phyloP scores from a whole-genome alignment of 805 yeast genomes.

The Candida silvatica region DNA sequence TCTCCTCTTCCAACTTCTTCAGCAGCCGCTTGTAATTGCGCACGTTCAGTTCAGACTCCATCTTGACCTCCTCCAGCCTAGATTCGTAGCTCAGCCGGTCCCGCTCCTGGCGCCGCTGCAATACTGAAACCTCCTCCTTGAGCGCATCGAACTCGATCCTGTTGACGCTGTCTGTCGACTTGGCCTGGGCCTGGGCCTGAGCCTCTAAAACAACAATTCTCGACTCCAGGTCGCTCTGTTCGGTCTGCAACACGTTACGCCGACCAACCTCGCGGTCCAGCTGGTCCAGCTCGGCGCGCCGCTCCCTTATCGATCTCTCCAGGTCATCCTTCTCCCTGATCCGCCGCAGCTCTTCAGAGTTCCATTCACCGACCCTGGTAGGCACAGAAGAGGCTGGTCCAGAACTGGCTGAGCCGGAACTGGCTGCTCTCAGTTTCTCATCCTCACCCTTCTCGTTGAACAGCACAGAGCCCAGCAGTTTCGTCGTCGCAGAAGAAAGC shows the following conservation, averaged over 20 bases:
- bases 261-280: constrained; percentile 7
- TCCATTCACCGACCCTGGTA: constrained; percentile 4
- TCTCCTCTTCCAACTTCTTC: constrained; percentile 17
- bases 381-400: too few relatives aligned
- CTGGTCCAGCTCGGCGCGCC: constrained; percentile 5
- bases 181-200: constrained; percentile 8
- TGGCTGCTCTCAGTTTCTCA: background rate
- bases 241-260: too few relatives aligned
- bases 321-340: constrained; percentile 3
- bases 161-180: constrained; percentile 9
- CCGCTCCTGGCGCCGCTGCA: constrained; percentile 28
- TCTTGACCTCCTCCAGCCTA: constrained; percentile 55
- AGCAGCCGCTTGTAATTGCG: constrained; percentile 18
- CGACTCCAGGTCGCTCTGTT: constrained; percentile 1
- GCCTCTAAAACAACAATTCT: constrained; percentile 5
- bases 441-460: constrained; percentile 17
- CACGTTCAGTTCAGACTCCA: constrained; percentile 29
- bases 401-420: too few relatives aligned
- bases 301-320: constrained; percentile 5
- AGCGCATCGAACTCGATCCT: constrained; percentile 12
- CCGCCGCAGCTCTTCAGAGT: constrained; percentile 4
- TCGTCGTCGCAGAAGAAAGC: constrained; percentile 20
- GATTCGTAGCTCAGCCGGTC: constrained; percentile 60
- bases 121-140: constrained; percentile 14
- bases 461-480: constrained; percentile 18